Percentiles rank a stretch among this genome's conserved stretches.
These are phyloP conservation scores for Herpotrichia juniperi DNA, from an alignment of 2,329 filamentous ascomycete species.

Conservation along the genomic window DNA sequence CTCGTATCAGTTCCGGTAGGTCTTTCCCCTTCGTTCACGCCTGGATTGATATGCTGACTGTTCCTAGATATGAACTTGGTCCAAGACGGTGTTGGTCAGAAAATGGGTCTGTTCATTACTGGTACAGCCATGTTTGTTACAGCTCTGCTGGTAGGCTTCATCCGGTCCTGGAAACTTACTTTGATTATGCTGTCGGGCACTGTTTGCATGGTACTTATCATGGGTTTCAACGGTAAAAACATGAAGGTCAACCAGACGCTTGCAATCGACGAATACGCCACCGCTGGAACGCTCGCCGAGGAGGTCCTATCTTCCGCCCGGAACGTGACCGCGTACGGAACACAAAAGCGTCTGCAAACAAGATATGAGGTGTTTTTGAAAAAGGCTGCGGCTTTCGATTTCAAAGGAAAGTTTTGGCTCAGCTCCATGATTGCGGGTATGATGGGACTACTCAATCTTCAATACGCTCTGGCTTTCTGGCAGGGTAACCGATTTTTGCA, in stretches of 20 bases:
- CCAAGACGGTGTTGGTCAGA: constrained; percentile 77
- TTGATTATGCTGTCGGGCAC: constrained; percentile 84
- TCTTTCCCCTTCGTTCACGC: constrained; percentile 83
- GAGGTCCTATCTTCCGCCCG: constrained; percentile 94
- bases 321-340: constrained; percentile 91
- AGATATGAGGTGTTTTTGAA: constrained; percentile 81
- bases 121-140: constrained; percentile 68
- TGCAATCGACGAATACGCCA: constrained; percentile 78
- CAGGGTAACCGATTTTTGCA: constrained; percentile 63
- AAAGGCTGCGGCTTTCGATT: constrained; percentile 76
- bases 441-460: constrained; percentile 84
- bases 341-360: constrained; percentile 85
- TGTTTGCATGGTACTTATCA: constrained; percentile 76
- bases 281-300: constrained; percentile 86
- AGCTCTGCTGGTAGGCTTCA: constrained; percentile 89
- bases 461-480: constrained; percentile 58
- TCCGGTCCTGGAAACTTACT: constrained; percentile 92
- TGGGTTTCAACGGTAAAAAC: constrained; percentile 75
- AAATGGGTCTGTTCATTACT: constrained; percentile 42
- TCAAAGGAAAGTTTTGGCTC: constrained; percentile 73
- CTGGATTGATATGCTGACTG: constrained; percentile 72
- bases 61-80: constrained; percentile 87
- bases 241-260: constrained; percentile 77
- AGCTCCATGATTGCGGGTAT: constrained; percentile 82
- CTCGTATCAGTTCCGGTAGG: constrained; percentile 93